Evolutionary conservation across 768 basidiomycete species (phyloP).

Genomic region (Lentinula boryana): DNA sequence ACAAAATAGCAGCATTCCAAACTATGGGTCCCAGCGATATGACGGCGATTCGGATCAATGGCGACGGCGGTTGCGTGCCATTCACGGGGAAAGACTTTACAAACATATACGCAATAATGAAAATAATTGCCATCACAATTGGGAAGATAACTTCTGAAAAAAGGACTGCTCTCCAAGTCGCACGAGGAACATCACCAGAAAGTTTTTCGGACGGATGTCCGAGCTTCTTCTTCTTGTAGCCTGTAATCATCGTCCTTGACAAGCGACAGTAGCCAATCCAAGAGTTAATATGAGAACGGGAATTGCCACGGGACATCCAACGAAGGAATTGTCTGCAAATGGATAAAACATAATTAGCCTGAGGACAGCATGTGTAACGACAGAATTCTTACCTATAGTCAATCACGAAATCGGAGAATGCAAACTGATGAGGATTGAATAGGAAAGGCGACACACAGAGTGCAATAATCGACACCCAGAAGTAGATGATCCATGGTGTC

Average conservation of each 20-base stretch:
- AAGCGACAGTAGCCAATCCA: slow-evolving; percentile 99
- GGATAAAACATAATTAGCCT: neutral
- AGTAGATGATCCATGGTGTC: slow-evolving; percentile 92
- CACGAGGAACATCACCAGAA: slow-evolving; percentile 91
- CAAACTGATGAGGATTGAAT: slow-evolving; percentile 99
- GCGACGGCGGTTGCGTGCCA: slow-evolving; percentile 67
- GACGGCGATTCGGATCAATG: slow-evolving; percentile 88
- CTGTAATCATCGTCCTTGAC: slow-evolving; percentile 97
- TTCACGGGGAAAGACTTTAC: slow-evolving; percentile 79
- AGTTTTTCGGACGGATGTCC: slow-evolving; percentile 97
- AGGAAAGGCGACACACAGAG: slow-evolving; percentile 95
- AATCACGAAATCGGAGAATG: slow-evolving; percentile 93
- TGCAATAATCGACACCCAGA: slow-evolving; percentile 93
- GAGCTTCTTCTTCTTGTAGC: slow-evolving; percentile 98
- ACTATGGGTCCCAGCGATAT: slow-evolving; percentile 93
- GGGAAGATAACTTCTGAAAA: slow-evolving; percentile 87
- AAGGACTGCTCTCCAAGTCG: slow-evolving; percentile 85
- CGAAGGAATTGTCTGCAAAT: slow-evolving; percentile 82
- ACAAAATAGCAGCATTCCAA: slow-evolving; percentile 85
- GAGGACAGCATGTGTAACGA: neutral
- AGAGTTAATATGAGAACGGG: slow-evolving; percentile 92
- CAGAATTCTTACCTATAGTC: slow-evolving; percentile 68
- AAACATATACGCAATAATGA: slow-evolving; percentile 88
- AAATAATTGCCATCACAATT: slow-evolving; percentile 76
- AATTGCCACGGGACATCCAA: slow-evolving; percentile 99